These are phyloP conservation scores for Acanthamoeba divionensis DNA, from an alignment of 208 protist genomes.

Conservation along the genomic window DNA sequence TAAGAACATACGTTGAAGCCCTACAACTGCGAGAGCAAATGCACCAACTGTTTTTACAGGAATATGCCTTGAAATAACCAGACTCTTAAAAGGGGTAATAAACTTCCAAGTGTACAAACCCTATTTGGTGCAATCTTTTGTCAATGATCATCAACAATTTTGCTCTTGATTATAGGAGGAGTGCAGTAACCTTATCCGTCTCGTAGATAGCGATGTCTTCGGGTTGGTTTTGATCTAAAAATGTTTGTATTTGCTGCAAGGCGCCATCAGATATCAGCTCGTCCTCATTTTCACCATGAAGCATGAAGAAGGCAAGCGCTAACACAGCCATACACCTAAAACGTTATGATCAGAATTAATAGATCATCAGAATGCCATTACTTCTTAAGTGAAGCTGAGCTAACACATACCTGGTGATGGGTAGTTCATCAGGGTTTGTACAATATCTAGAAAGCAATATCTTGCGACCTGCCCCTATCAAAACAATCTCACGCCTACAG, in stretches of 20 bases:
- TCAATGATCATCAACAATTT: not conserved
- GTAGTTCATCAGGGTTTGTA: constrained; percentile 21
- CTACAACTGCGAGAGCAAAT: not conserved
- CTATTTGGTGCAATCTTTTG: not conserved
- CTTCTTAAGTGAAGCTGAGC: not conserved
- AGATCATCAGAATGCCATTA: not conserved
- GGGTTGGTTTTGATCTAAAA: not conserved
- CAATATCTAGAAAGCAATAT: not conserved
- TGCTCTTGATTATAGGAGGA: not conserved
- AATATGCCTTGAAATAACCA: constrained; percentile 18
- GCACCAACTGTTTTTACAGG: not conserved
- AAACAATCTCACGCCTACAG: not conserved
- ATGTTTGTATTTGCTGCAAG: constrained; percentile 28
- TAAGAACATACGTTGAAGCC: not conserved
- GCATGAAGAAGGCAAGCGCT: not conserved
- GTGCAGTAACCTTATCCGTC: not conserved
- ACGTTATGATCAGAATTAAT: not conserved
- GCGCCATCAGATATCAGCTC: constrained; percentile 32
- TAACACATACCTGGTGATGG: not conserved
- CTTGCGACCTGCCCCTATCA: not conserved
- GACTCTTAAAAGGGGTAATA: constrained; percentile 20
- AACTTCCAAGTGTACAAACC: constrained; percentile 31
- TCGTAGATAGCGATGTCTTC: not conserved
- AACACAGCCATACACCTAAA: constrained; percentile 15
- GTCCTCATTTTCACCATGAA: not conserved